A percentile compares a stretch with the other conserved stretches of the same genome.
Conservation (phyloP, 345 rosid genomes). For the Noccaea bulbosa region DNA sequence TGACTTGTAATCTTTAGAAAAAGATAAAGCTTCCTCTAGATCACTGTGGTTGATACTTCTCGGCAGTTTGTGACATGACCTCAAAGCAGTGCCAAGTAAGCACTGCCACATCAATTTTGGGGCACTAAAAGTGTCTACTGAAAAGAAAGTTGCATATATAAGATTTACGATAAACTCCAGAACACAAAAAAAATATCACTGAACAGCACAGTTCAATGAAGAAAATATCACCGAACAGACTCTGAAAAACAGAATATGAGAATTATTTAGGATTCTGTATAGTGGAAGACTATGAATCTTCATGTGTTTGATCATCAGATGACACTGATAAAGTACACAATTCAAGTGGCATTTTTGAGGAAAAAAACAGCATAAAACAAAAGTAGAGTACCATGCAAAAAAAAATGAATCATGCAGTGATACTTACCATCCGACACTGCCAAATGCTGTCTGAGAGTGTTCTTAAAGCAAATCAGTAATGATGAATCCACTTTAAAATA, state of each 20-base stretch:
- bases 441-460: conserved; percentile 58
- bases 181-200: not conserved
- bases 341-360: conserved; percentile 1
- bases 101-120: conserved; percentile 65
- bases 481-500: conserved; percentile 48
- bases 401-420: conserved; percentile 3
- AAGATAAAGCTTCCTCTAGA: conserved; percentile 55
- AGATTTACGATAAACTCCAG: conserved; percentile 16
- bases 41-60: conserved; percentile 48
- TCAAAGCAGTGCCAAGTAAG: conserved; percentile 70
- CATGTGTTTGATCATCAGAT: not conserved
- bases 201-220: conserved; percentile 9
- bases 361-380: conserved; percentile 11
- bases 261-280: conserved; percentile 16
- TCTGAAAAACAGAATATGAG: conserved; percentile 7
- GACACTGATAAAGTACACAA: conserved; percentile 17
- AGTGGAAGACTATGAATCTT: conserved; percentile 13
- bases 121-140: conserved; percentile 61
- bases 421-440: conserved; percentile 55
- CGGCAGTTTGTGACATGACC: conserved; percentile 51
- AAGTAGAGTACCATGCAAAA: conserved; percentile 27
- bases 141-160: conserved; percentile 28
- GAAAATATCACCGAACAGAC: conserved; percentile 15
- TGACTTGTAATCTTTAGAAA: conserved; percentile 65
- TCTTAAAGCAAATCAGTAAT: conserved; percentile 56